Conservation (phyloP, 768 basidiomycete genomes). For the Tubosaeta sp. region DNA sequence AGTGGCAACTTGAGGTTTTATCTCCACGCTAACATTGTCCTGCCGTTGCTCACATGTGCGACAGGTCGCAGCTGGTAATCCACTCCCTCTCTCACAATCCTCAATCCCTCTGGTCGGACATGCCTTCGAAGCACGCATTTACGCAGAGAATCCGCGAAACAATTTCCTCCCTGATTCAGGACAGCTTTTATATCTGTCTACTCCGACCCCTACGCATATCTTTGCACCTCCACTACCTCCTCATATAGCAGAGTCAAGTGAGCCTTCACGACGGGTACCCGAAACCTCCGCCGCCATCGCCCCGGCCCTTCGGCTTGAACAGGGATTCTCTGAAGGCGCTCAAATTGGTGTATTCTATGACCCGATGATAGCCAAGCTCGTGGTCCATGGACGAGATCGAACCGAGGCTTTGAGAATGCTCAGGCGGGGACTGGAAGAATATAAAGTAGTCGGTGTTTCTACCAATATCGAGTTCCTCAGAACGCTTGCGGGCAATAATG, state of each 20-base stretch:
- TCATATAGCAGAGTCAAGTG: constrained; percentile 22
- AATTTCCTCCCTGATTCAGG: constrained; percentile 93
- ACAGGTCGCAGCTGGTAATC: constrained; percentile 85
- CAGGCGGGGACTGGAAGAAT: constrained; percentile 78
- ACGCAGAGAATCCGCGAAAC: constrained; percentile 92
- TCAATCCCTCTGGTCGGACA: constrained; percentile 86
- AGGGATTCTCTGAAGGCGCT: constrained; percentile 78
- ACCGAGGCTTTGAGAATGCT: constrained; percentile 80
- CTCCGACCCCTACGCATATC: constrained; percentile 66
- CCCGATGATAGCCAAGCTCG: constrained; percentile 89
- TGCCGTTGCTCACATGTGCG: background rate
- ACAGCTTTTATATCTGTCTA: constrained; percentile 71
- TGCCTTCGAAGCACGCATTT: constrained; percentile 92
- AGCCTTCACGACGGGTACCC: constrained; percentile 21
- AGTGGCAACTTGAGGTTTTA: constrained; percentile 85
- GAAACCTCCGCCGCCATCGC: constrained; percentile 28
- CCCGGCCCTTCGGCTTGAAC: constrained; percentile 79
- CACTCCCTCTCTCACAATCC: constrained; percentile 71
- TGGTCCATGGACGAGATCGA: constrained; percentile 82
- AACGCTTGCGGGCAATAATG: constrained; percentile 66
- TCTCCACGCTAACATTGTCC: background rate
- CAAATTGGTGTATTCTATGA: constrained; percentile 88
- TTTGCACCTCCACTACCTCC: constrained; percentile 51
- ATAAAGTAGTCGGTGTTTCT: constrained; percentile 85
- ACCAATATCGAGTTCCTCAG: constrained; percentile 91